Conservation (phyloP, 2,329 filamentous ascomycete species). For the Hypomyces perniciosus region DNA sequence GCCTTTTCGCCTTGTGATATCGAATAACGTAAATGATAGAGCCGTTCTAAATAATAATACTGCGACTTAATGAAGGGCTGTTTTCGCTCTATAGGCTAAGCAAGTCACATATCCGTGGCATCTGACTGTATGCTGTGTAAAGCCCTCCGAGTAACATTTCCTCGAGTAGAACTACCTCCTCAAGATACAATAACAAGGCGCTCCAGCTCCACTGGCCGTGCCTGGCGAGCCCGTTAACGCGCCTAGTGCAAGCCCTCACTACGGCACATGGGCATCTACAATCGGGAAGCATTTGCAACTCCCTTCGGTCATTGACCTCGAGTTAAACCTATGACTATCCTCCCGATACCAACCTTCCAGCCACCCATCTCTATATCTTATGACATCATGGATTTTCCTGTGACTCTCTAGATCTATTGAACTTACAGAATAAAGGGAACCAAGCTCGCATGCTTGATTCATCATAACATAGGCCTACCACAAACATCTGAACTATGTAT, state of each 20-base stretch:
- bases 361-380: no score
- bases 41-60: neutral
- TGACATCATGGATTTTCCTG: no score
- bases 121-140: neutral
- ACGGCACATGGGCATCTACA: no score
- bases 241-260: neutral
- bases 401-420: no score
- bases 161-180: neutral
- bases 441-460: no score
- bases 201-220: neutral
- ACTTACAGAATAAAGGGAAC: no score
- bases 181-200: neutral
- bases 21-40: neutral
- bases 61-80: neutral
- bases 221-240: neutral
- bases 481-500: no score
- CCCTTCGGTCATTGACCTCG: no score
- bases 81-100: neutral
- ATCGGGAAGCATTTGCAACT: no score
- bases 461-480: no score
- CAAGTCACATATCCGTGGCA: neutral
- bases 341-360: no score
- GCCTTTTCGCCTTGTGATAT: neutral
- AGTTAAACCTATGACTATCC: no score
- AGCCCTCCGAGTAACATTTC: neutral